A percentile compares a stretch with the other conserved stretches of the same genome.
These are phyloP conservation scores for Phaeosphaeria sp. DNA, from an alignment of 2,329 filamentous ascomycete species.

Conservation along the genomic window DNA sequence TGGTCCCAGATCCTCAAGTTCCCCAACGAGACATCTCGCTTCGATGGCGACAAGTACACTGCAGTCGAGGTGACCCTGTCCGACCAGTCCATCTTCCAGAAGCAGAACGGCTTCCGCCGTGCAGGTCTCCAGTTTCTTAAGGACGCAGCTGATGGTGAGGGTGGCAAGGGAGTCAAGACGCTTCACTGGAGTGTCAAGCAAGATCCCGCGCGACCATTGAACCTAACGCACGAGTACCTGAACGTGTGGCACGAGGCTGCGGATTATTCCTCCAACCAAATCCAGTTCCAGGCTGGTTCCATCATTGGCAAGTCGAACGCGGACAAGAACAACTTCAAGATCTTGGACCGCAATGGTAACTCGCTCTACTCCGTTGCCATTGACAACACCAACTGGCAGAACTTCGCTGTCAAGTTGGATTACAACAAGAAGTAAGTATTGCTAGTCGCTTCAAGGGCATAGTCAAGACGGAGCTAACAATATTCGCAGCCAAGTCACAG, in stretches of 20 bases:
- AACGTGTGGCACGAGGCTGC: constrained; percentile 50
- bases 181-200: constrained; percentile 67
- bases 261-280: constrained; percentile 51
- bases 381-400: constrained; percentile 62
- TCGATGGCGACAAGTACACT: constrained; percentile 52
- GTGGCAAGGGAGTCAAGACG: constrained; percentile 63
- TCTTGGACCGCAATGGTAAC: constrained; percentile 43
- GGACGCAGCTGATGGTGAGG: constrained; percentile 60
- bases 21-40: constrained; percentile 54
- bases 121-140: constrained; percentile 61
- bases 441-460: background rate
- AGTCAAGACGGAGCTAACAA: background rate
- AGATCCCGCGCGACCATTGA: constrained; percentile 60
- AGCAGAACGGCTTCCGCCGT: constrained; percentile 67
- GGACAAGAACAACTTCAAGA: constrained; percentile 54
- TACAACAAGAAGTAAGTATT: constrained; percentile 60
- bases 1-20: constrained; percentile 61
- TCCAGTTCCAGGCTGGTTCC: constrained; percentile 62
- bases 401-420: constrained; percentile 66
- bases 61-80: constrained; percentile 63
- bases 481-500: constrained; percentile 57
- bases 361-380: constrained; percentile 60
- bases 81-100: constrained; percentile 66
- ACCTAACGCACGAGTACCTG: constrained; percentile 67
- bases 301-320: constrained; percentile 53